Percentiles rank a stretch among this genome's conserved stretches.
These are phyloP conservation scores for Solanum chmielewskii DNA, from an alignment of 257 asterid species.

Conservation along the genomic window DNA sequence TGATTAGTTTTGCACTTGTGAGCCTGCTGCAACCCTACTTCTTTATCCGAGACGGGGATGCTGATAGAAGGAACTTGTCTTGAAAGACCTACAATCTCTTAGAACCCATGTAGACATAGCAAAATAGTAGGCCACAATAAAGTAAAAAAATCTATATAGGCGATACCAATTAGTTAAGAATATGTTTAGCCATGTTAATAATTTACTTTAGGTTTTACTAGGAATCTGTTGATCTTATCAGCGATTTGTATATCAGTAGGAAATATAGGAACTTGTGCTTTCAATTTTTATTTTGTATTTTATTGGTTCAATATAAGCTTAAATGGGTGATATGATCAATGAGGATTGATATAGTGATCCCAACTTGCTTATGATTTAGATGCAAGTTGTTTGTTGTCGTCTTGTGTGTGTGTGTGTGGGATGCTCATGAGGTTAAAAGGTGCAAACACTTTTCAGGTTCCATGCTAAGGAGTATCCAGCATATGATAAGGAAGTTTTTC, in stretches of 20 bases:
- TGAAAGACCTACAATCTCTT: background rate
- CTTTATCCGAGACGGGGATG: background rate
- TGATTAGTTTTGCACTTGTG: background rate
- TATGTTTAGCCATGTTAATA: background rate
- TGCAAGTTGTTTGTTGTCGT: background rate
- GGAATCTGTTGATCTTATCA: background rate
- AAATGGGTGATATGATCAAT: background rate
- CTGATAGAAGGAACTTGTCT: background rate
- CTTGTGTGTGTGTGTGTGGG: background rate
- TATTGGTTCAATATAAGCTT: background rate
- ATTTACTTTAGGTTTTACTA: background rate
- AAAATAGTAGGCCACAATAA: background rate
- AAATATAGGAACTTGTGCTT: background rate
- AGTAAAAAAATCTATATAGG: background rate
- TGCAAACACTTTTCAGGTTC: slow-evolving; percentile 45
- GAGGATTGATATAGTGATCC: background rate
- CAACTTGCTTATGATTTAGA: background rate
- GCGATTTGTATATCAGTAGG: background rate
- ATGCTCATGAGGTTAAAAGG: background rate
- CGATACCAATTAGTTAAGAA: background rate
- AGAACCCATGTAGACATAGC: background rate
- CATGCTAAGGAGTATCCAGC: slow-evolving; percentile 95
- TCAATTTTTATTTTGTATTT: background rate
- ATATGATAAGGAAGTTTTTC: slow-evolving; percentile 58
- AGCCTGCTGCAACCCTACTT: background rate